Evolutionary conservation across 2,329 filamentous ascomycete genomes (phyloP).

Genomic region (Hymenotorrendiella dingleyae): DNA sequence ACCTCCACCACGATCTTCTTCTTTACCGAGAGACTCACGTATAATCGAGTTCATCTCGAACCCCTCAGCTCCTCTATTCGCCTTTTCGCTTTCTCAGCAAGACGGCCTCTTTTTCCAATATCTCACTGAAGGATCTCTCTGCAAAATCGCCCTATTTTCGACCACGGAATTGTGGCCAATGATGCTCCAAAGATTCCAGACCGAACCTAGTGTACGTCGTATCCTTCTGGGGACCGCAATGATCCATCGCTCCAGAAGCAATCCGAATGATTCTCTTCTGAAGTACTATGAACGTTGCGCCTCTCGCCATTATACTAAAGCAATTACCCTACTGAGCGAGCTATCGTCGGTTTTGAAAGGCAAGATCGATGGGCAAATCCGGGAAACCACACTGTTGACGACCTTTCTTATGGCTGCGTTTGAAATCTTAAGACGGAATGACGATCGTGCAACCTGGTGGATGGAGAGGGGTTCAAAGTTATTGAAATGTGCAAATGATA

Average conservation of each 20-base stretch:
- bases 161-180: constrained; percentile 9
- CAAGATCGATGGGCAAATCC: not conserved
- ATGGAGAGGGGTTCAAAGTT: constrained; percentile 5
- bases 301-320: constrained; percentile 7
- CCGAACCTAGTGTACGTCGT: constrained; percentile 9
- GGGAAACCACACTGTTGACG: constrained; percentile 10
- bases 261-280: not conserved
- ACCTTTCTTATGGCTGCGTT: constrained; percentile 12
- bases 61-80: constrained; percentile 8
- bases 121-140: constrained; percentile 3
- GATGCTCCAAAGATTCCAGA: constrained; percentile 8
- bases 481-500: constrained; percentile 3
- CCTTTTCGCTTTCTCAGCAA: constrained; percentile 6
- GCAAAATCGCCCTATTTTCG: constrained; percentile 2
- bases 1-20: constrained; percentile 12
- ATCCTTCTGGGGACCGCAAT: constrained; percentile 8
- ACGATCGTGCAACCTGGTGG: constrained; percentile 7
- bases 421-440: constrained; percentile 3
- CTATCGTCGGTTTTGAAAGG: not conserved
- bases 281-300: not conserved
- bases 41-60: constrained; percentile 4
- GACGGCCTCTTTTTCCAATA: constrained; percentile 10
- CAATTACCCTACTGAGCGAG: constrained; percentile 4
- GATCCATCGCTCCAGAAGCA: constrained; percentile 1
- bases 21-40: constrained; percentile 9